phyloP scores from a whole-genome alignment of 192 early-diverging fungal genomes.

The Coemansia sp. region DNA sequence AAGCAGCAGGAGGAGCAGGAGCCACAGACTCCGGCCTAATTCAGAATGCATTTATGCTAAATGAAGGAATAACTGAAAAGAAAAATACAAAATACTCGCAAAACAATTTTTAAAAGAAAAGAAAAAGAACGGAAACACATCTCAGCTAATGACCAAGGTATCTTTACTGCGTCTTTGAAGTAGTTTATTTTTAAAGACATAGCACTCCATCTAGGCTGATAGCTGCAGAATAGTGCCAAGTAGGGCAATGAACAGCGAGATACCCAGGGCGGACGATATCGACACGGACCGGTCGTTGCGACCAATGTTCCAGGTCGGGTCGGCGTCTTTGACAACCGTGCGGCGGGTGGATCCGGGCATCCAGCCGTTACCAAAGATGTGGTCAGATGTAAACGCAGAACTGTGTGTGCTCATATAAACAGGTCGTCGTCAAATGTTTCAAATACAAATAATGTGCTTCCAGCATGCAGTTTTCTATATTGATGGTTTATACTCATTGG shows the following conservation, averaged over 20 bases:
- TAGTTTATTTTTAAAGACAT: too few species aligned
- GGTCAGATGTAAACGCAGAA: conserved; percentile 18
- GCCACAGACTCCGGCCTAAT: background rate
- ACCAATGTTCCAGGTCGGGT: conserved; percentile 28
- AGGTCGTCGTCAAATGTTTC: background rate
- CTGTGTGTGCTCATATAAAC: conserved; percentile 6
- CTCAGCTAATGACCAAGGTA: too few species aligned
- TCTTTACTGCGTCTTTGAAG: too few species aligned
- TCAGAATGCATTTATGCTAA: background rate
- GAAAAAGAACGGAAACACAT: background rate
- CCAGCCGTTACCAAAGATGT: conserved; percentile 45
- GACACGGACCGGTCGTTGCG: conserved; percentile 27
- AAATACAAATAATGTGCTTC: background rate
- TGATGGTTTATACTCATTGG: background rate
- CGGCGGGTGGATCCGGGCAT: conserved; percentile 31
- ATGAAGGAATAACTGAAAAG: too few species aligned
- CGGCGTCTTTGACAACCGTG: conserved; percentile 22
- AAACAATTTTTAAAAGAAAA: background rate
- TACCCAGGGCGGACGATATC: conserved; percentile 15
- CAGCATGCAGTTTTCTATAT: background rate
- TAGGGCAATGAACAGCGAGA: conserved; percentile 19
- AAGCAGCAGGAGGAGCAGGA: conserved; percentile 1
- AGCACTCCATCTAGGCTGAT: conserved; percentile 7
- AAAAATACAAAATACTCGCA: conserved; percentile 4
- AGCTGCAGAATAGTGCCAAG: conserved; percentile 33